A percentile compares a stretch with the other conserved stretches of the same genome.
These are phyloP conservation scores for Scolecobasidium constrictum DNA, from an alignment of 2,329 filamentous ascomycete genomes.

Conservation along the genomic window DNA sequence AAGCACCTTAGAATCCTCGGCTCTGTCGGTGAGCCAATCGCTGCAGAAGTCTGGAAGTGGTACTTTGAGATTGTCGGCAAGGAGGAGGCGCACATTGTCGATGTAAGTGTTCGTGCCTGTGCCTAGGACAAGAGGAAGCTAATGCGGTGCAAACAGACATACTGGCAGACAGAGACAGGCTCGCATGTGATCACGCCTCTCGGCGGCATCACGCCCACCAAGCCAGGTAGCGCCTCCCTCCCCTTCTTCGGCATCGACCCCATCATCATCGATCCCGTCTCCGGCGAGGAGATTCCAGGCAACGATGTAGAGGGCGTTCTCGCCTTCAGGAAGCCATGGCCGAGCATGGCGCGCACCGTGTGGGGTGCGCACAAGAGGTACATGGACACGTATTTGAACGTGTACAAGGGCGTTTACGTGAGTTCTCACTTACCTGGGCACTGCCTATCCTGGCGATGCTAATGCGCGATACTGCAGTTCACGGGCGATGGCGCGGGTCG, in stretches of 20 bases:
- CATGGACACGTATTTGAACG: conserved; percentile 96
- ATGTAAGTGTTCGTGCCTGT: conserved; percentile 53
- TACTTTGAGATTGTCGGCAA: conserved; percentile 93
- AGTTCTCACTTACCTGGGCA: conserved; percentile 27
- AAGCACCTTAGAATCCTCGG: conserved; percentile 80
- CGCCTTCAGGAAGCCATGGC: conserved; percentile 96
- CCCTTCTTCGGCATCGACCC: conserved; percentile 99
- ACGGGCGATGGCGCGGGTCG: conserved; percentile 89
- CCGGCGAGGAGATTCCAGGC: conserved; percentile 82
- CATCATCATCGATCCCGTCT: conserved; percentile 92
- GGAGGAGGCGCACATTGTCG: conserved; percentile 84
- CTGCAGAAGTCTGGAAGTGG: conserved; percentile 99
- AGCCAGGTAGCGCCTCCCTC: conserved; percentile 88
- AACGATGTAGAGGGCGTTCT: conserved; percentile 97
- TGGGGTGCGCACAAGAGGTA: conserved; percentile 97
- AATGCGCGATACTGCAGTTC: conserved; percentile 44
- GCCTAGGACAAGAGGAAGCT: conserved; percentile 11
- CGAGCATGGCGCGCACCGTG: conserved; percentile 95
- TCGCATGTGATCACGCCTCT: conserved; percentile 92
- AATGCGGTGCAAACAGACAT: conserved; percentile 52
- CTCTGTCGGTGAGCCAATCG: conserved; percentile 94
- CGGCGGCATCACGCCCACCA: conserved; percentile 87
- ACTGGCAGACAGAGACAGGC: conserved; percentile 99
- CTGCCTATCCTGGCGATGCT: neutral
- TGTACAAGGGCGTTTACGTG: conserved; percentile 97